These are phyloP conservation scores for Verticillium nonalfalfae DNA, from an alignment of 2,329 filamentous ascomycete species.

Conservation along the genomic window DNA sequence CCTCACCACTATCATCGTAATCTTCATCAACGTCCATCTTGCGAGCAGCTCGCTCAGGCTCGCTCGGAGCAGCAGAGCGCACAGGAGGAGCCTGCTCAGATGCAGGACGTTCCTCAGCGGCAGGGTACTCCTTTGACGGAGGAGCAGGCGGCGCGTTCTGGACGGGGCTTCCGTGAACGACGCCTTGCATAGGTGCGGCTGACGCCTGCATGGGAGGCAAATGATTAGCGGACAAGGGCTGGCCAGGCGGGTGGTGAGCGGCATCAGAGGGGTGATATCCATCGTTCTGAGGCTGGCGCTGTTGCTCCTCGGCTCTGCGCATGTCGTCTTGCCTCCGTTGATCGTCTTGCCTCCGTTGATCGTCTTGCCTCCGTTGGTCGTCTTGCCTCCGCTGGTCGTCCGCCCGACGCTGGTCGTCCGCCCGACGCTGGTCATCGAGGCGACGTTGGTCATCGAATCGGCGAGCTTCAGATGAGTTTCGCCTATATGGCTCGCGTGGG, in stretches of 20 bases:
- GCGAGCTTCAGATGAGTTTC: conserved; percentile 68
- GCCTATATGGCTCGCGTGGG: conserved; percentile 61
- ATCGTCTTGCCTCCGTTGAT: conserved; percentile 43
- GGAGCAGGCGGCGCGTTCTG: conserved; percentile 17
- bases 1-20: conserved; percentile 91
- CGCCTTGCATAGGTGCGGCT: conserved; percentile 46
- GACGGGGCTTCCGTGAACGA: conserved; percentile 40
- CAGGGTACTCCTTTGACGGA: conserved; percentile 43
- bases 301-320: conserved; percentile 52
- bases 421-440: conserved; percentile 45
- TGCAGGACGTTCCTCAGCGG: conserved; percentile 49
- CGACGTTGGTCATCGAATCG: conserved; percentile 60
- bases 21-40: conserved; percentile 98
- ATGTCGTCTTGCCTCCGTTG: conserved; percentile 48
- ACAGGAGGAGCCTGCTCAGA: conserved; percentile 37
- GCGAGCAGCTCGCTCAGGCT: conserved; percentile 76
- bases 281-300: conserved; percentile 56
- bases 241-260: conserved; percentile 71
- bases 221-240: conserved; percentile 36
- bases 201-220: conserved; percentile 59
- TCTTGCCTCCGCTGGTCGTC: conserved; percentile 48
- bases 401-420: conserved; percentile 44
- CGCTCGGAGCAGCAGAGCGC: conserved; percentile 50
- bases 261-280: conserved; percentile 89
- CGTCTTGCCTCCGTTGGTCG: conserved; percentile 47